phyloP scores from a whole-genome alignment of 257 asterid genomes.

The Leonotis leonurus region DNA sequence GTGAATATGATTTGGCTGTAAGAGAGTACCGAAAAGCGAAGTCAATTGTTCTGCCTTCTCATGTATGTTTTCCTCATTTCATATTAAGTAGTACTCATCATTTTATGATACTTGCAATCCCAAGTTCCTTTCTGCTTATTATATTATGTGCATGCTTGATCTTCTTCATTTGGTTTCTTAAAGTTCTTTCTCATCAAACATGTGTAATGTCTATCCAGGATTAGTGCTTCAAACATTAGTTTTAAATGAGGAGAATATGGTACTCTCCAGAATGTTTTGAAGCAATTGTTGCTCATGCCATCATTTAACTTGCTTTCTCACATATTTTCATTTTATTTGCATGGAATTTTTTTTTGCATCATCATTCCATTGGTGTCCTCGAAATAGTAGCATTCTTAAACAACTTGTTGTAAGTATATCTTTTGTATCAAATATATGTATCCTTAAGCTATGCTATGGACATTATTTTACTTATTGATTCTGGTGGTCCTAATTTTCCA shows the following conservation, averaged over 20 bases:
- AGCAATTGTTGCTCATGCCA: neutral
- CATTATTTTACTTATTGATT: neutral
- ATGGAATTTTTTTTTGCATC: neutral
- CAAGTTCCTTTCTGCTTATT: conserved; percentile 2
- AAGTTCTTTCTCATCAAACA: conserved; percentile 2
- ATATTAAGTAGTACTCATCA: conserved; percentile 2
- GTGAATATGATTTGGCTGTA: conserved; percentile 96
- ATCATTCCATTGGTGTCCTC: neutral
- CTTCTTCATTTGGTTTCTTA: conserved; percentile 6
- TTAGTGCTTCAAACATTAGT: neutral
- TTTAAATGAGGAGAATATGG: neutral
- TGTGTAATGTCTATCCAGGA: neutral
- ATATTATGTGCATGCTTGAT: neutral
- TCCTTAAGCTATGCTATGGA: neutral
- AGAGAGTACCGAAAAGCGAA: conserved; percentile 97
- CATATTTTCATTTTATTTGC: neutral
- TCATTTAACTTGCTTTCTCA: neutral
- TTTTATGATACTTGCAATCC: neutral
- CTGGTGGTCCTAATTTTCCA: neutral
- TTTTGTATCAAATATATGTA: neutral
- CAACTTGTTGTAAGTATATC: neutral
- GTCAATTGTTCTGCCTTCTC: conserved; percentile 98
- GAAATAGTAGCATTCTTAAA: neutral
- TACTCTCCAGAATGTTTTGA: neutral
- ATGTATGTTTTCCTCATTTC: conserved; percentile 42